A percentile compares a stretch with the other conserved stretches of the same genome.
Evolutionary conservation across 192 early-diverging fungal species (phyloP).

Genomic region (Borealophlyctis nickersoniae): DNA sequence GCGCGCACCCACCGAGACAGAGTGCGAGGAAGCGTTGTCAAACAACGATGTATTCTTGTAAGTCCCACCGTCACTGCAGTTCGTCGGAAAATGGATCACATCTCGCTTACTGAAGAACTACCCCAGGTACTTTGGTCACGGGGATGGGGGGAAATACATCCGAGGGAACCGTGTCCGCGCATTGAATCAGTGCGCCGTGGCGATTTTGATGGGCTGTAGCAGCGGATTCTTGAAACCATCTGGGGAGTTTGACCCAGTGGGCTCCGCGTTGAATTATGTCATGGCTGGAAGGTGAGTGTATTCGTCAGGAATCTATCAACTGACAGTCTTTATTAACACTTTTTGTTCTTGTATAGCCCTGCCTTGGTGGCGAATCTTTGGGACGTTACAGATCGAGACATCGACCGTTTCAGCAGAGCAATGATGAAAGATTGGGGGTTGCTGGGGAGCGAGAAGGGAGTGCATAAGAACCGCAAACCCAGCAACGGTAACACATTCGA

Average conservation of each 20-base stretch:
- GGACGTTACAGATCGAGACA: constrained; percentile 97
- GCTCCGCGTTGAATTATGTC: constrained; percentile 80
- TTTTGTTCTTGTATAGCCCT: constrained; percentile 47
- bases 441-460: constrained; percentile 11
- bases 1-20: constrained; percentile 59
- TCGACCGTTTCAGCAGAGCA: constrained; percentile 80
- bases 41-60: constrained; percentile 64
- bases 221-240: constrained; percentile 70
- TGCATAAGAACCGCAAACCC: not conserved
- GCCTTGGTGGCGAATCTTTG: constrained; percentile 91
- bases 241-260: constrained; percentile 89
- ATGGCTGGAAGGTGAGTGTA: constrained; percentile 69
- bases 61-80: constrained; percentile 4
- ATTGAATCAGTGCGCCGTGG: constrained; percentile 68
- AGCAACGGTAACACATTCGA: not conserved
- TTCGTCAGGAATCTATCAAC: not conserved
- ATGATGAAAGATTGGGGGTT: constrained; percentile 76
- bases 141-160: constrained; percentile 83
- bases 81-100: not conserved
- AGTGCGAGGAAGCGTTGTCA: constrained; percentile 57
- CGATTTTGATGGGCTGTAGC: constrained; percentile 92
- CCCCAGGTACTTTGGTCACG: constrained; percentile 89
- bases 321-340: not conserved
- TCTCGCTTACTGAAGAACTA: not conserved
- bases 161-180: constrained; percentile 61